Evolutionary conservation across 495 filamentous ascomycete genomes (phyloP), one percentile per base, ranked within the genome.

Genomic region (Choiromyces venosus): DNA sequence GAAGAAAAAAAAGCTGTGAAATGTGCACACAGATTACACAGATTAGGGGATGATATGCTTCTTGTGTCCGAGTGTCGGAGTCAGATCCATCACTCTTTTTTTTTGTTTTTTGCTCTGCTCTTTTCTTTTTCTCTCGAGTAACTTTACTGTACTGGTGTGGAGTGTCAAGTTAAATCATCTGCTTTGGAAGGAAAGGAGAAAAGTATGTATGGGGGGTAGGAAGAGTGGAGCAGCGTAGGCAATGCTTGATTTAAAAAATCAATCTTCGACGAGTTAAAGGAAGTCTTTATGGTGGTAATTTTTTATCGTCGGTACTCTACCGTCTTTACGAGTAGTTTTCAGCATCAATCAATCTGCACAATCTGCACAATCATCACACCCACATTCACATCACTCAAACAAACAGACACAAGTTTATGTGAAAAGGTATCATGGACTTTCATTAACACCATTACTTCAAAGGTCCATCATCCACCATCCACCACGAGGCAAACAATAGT

Each of bases 11-110:
- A n/a, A n/a, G n/a, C n/a, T n/a, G n/a, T n/a, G n/a, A n/a, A n/a
- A n/a, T n/a, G n/a, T n/a, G n/a, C n/a, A n/a, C n/a, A n/a, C n/a
- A n/a, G n/a, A n/a, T n/a, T n/a, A n/a, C n/a, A n/a, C n/a, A n/a
- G n/a, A n/a, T n/a, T n/a, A n/a, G n/a, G n/a, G n/a, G n/a, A n/a
- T n/a, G n/a, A n/a, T n/a, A n/a, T n/a, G n/a, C n/a, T n/a, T n/a
- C n/a, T n/a, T n/a, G n/a, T n/a, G n/a, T n/a, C n/a, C n/a, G n/a
- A n/a, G n/a, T n/a, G n/a, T n/a, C n/a, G n/a, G n/a, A n/a, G n/a
- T 29, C 39, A 37, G n/a, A n/a, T n/a, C n/a, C n/a, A 19, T 66
- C 42, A 70, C 46, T 33, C 46, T 70, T 21, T n/a, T n/a, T 69
- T 29, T 70, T 18, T 35, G 38, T 6, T 44, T 70, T 19, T 42